Evolutionary conservation across 2,329 filamentous ascomycete species (phyloP).

Genomic region (Penicillium sp.): DNA sequence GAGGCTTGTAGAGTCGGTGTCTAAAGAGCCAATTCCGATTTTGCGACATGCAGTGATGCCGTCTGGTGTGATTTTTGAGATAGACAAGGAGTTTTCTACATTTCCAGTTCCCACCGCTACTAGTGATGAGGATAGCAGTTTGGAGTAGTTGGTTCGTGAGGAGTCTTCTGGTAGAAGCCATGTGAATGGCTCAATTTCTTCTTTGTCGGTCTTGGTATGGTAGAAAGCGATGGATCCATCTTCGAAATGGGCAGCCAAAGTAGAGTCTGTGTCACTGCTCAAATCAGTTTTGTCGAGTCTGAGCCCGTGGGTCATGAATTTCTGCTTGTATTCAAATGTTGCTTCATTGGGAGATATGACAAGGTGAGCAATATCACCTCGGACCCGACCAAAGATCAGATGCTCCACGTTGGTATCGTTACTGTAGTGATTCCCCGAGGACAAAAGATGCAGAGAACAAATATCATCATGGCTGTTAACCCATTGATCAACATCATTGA

Average conservation of each 20-base stretch:
- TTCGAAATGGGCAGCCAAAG: slow-evolving; percentile 54
- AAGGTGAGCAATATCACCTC: slow-evolving; percentile 49
- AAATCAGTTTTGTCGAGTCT: slow-evolving; percentile 51
- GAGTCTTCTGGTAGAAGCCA: slow-evolving; percentile 22
- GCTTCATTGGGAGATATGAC: slow-evolving; percentile 34
- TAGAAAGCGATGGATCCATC: slow-evolving; percentile 51
- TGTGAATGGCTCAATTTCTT: slow-evolving; percentile 39
- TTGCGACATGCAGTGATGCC: slow-evolving; percentile 40
- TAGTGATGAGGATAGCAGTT: slow-evolving; percentile 50
- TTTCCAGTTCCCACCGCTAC: slow-evolving; percentile 53
- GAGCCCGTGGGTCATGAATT: slow-evolving; percentile 45
- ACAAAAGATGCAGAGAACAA: slow-evolving; percentile 54
- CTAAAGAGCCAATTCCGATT: slow-evolving; percentile 40
- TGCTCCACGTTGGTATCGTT: slow-evolving; percentile 41
- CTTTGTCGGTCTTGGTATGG: slow-evolving; percentile 33
- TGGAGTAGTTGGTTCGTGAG: slow-evolving; percentile 49
- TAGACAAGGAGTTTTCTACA: slow-evolving; percentile 45
- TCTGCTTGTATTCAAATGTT: slow-evolving; percentile 35
- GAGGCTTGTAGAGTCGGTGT: slow-evolving; percentile 23
- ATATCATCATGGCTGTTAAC: slow-evolving; percentile 59
- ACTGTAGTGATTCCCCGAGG: slow-evolving; percentile 38
- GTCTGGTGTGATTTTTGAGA: slow-evolving; percentile 51
- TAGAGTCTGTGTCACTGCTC: slow-evolving; percentile 38
- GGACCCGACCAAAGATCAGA: slow-evolving; percentile 56
- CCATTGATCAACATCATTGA: slow-evolving; percentile 48